Evolutionary conservation across 2,329 filamentous ascomycete species (phyloP), one percentile per base, ranked within the genome.

Genomic region (Tolypocladium endophyticum): DNA sequence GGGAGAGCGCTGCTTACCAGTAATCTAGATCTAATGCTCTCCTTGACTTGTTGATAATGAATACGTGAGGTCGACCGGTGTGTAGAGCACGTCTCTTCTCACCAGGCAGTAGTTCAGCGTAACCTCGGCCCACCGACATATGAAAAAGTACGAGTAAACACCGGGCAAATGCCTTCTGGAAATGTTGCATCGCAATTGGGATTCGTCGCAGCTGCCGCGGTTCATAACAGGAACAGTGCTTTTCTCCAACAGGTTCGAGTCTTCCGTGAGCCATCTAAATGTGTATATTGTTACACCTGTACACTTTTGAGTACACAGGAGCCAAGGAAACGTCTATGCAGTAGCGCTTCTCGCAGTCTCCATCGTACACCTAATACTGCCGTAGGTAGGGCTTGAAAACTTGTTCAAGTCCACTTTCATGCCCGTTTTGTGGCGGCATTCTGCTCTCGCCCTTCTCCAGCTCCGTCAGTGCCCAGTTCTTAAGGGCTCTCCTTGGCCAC

Each of bases 401-500:
- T 57, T 55, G 50, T 43, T 57, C 57, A 59, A 43, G 39, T 47
- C 30, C 52, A 28, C 50, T 41, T n/a, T 47, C 33, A 30, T 28
- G 39, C 38, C 33, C 50, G 4, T 33, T 43, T 55, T 33, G 12
- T 52, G 50, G 60, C 43, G 45, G 43, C 36, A 47, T 36, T 25
- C 33, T 58, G 57, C 56, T 28, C n/a, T 39, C 18, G 43, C 53
- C 54, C 43, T 25, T 60, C n/a, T 16, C 28, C 52, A 58, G 39
- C 56, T 38, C 41, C 53, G 36, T 55, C 43, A 53, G 28, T 3
- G 16, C 14, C 33, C 52, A 33, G 18, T 20, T n/a, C 36, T 74
- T 78, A 83, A 67, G 79, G 73, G 70, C 75, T 82, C 71, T 81
- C 74, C 72, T 79, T 76, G 65, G 76, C 68, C 68, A 91, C 77